phyloP scores from a whole-genome alignment of 2,329 filamentous ascomycete species.

The Aureobasidium mangrovei region DNA sequence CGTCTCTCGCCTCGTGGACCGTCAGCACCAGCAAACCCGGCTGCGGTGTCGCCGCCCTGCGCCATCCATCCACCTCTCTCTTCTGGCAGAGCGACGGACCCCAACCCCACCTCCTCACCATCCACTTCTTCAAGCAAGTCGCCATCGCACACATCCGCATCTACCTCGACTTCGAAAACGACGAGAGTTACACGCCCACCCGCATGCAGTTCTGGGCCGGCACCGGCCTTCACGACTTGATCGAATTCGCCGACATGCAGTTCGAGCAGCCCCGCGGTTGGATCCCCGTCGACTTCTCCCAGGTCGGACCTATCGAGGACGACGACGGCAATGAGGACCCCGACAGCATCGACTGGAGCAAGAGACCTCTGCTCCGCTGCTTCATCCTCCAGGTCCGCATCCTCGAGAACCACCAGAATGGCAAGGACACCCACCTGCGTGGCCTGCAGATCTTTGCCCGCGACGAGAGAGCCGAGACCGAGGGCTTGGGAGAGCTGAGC shows the following conservation, averaged over 20 bases:
- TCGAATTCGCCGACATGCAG: conserved; percentile 74
- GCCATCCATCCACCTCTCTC: conserved; percentile 60
- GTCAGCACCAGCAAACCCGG: conserved; percentile 75
- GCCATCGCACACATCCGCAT: conserved; percentile 71
- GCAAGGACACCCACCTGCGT: conserved; percentile 95
- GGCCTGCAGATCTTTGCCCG: conserved; percentile 76
- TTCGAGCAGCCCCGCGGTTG: conserved; percentile 76
- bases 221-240: conserved; percentile 82
- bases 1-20: conserved; percentile 73
- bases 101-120: conserved; percentile 72
- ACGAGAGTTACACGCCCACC: conserved; percentile 95
- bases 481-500: neutral
- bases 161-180: conserved; percentile 81
- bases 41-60: conserved; percentile 66
- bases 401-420: conserved; percentile 96
- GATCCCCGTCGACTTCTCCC: conserved; percentile 70
- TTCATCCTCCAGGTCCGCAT: conserved; percentile 87
- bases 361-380: conserved; percentile 67
- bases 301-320: conserved; percentile 44
- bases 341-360: conserved; percentile 35
- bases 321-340: conserved; percentile 25
- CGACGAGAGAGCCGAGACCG: conserved; percentile 27
- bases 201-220: conserved; percentile 84
- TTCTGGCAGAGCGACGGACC: conserved; percentile 86
- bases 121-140: conserved; percentile 78